Conservation (phyloP, 2,329 filamentous ascomycete genomes). For the Thielaviopsis ethacetica region DNA sequence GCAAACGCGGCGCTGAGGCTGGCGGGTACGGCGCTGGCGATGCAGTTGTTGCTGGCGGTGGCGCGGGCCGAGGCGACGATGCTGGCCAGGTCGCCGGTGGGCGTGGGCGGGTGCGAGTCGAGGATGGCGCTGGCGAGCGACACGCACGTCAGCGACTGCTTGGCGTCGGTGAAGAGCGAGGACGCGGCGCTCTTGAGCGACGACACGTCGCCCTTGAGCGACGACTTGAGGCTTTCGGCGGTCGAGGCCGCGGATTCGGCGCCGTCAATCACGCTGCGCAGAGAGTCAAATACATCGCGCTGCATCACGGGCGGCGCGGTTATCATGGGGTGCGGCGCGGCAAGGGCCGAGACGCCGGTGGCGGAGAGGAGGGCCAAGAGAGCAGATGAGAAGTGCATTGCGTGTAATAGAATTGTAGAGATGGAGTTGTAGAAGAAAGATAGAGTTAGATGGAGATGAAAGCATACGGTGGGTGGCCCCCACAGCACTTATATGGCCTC, state of each 20-base stretch:
- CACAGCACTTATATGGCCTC: background rate
- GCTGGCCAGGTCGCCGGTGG: conserved; percentile 7
- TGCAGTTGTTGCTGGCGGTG: conserved; percentile 19
- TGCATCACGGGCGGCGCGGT: conserved; percentile 11
- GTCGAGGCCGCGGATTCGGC: conserved; percentile 3
- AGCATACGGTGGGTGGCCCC: background rate
- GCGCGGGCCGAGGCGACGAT: conserved; percentile 16
- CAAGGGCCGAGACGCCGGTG: conserved; percentile 10
- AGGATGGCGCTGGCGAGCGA: conserved; percentile 6
- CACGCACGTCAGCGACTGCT: conserved; percentile 8
- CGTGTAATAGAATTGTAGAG: background rate
- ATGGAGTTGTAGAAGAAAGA: background rate
- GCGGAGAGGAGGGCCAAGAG: conserved; percentile 10
- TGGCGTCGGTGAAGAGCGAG: conserved; percentile 5
- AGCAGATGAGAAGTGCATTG: conserved; percentile 11
- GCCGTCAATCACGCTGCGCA: conserved; percentile 7
- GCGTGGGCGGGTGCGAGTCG: conserved; percentile 7
- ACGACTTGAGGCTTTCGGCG: background rate
- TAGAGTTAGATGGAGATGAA: background rate
- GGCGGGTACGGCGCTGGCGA: conserved; percentile 17
- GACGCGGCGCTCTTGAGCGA: background rate
- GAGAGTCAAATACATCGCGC: conserved; percentile 7
- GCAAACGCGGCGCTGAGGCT: conserved; percentile 19
- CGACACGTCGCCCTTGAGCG: background rate
- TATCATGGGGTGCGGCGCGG: conserved; percentile 11